Conservation (phyloP, 352 stramenopile genomes). For the Phytopythium kandeliae region DNA sequence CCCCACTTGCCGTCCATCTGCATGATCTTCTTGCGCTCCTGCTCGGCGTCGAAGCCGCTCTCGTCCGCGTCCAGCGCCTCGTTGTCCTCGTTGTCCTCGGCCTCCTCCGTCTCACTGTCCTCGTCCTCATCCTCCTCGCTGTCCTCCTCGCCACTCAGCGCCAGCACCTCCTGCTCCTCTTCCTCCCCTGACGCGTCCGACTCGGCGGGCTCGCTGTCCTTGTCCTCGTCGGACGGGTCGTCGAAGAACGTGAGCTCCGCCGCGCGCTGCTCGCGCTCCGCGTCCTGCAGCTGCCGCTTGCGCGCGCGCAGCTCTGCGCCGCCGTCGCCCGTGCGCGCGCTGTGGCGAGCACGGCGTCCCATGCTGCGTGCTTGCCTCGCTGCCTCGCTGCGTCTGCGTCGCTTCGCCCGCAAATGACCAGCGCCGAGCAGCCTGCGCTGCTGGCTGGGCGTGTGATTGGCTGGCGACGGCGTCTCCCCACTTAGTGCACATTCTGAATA, state of each 20-base stretch:
- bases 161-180: constrained; percentile 63
- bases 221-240: constrained; percentile 75
- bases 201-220: constrained; percentile 40
- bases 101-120: constrained; percentile 15
- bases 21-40: constrained; percentile 61
- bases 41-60: constrained; percentile 47
- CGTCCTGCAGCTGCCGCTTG: constrained; percentile 56
- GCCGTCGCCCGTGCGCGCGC: constrained; percentile 69
- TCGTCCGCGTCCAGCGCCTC: no score
- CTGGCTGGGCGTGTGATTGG: constrained; percentile 2
- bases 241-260: constrained; percentile 83
- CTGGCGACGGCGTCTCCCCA: not conserved
- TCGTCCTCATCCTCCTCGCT: constrained; percentile 37
- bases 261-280: constrained; percentile 47
- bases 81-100: constrained; percentile 36
- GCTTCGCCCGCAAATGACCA: constrained; percentile 2
- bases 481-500: not conserved
- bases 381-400: not conserved
- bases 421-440: not conserved
- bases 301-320: constrained; percentile 63
- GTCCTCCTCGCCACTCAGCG: constrained; percentile 37
- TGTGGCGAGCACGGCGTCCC: constrained; percentile 67
- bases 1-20: constrained; percentile 85
- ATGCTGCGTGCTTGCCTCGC: constrained; percentile 25
- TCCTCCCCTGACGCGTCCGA: constrained; percentile 67